Conservation (phyloP, 768 basidiomycete species). For the Amanita fuliginea region DNA sequence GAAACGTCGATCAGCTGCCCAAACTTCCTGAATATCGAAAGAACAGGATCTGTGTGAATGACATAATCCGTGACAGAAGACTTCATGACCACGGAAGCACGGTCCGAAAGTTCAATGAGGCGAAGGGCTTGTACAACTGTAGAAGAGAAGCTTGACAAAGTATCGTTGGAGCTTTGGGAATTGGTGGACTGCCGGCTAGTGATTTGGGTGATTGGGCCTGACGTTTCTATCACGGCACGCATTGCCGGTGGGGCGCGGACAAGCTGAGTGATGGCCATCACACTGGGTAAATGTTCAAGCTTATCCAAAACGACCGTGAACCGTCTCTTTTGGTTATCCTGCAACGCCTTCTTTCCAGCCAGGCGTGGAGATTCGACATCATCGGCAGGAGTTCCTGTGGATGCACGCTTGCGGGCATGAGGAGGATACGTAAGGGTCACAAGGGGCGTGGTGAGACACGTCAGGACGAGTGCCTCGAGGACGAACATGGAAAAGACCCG, state of each 20-base stretch:
- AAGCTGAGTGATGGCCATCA: conserved; percentile 86
- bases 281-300: conserved; percentile 77
- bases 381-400: conserved; percentile 27
- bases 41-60: conserved; percentile 59
- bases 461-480: conserved; percentile 69
- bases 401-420: conserved; percentile 37
- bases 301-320: conserved; percentile 87
- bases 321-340: conserved; percentile 27
- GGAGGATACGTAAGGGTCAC: conserved; percentile 39
- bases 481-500: conserved; percentile 95
- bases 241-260: conserved; percentile 33
- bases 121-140: conserved; percentile 52
- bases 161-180: background rate
- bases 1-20: conserved; percentile 59
- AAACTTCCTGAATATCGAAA: conserved; percentile 69
- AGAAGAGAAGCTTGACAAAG: background rate
- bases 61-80: conserved; percentile 62
- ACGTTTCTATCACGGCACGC: conserved; percentile 10
- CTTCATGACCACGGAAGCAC: conserved; percentile 82
- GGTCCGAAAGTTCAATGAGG: conserved; percentile 78
- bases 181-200: background rate
- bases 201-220: background rate
- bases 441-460: conserved; percentile 78
- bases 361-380: background rate
- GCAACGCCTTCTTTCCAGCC: background rate